Conservation (phyloP, 768 basidiomycete genomes). For the Leccinum rimulosum region DNA sequence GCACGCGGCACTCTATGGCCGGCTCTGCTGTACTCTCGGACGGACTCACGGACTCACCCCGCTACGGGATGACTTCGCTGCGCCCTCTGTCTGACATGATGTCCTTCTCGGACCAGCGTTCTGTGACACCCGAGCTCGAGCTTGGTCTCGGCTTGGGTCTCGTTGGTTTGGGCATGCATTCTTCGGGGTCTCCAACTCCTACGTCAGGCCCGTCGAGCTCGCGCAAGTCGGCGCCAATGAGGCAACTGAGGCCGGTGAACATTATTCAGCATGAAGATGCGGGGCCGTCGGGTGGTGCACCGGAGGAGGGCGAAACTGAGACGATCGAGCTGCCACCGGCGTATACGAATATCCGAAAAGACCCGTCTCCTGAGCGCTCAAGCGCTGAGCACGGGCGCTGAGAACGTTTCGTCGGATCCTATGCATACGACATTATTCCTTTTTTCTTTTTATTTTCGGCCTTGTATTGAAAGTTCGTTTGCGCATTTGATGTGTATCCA, state of each 20-base stretch:
- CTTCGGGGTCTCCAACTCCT: constrained; percentile 19
- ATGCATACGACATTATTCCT: neutral
- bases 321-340: constrained; percentile 84
- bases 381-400: neutral
- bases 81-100: constrained; percentile 29
- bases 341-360: constrained; percentile 59
- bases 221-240: constrained; percentile 39
- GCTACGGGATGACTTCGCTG: constrained; percentile 21
- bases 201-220: constrained; percentile 20
- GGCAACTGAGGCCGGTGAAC: constrained; percentile 67
- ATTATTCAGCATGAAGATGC: constrained; percentile 86
- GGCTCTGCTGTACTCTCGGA: constrained; percentile 19
- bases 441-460: neutral
- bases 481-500: neutral
- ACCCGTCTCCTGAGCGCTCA: neutral
- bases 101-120: constrained; percentile 37
- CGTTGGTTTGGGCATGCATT: constrained; percentile 2
- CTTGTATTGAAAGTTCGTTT: neutral
- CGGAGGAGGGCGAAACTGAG: constrained; percentile 44
- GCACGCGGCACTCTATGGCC: constrained; percentile 20
- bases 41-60: constrained; percentile 18
- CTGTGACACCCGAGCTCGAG: constrained; percentile 45
- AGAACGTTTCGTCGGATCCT: neutral
- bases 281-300: constrained; percentile 37
- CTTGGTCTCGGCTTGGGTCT: constrained; percentile 1